Evolutionary conservation across 2,329 filamentous ascomycete species (phyloP), one percentile per base, ranked within the genome.

Genomic region (Pseudogymnoascus sp.): DNA sequence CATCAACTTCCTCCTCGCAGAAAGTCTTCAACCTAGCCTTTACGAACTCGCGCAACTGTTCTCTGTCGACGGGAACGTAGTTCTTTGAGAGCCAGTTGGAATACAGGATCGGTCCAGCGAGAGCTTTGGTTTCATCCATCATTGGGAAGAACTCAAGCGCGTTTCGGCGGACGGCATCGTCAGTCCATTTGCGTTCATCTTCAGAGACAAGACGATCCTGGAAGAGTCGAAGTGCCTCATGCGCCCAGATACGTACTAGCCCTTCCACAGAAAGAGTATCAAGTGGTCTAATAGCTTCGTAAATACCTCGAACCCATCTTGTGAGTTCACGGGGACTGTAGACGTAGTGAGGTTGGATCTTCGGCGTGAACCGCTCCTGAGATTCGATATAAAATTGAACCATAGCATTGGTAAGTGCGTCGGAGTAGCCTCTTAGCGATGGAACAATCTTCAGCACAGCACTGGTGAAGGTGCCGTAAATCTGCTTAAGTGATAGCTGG

Each of bases 11-110:
- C 80, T 99, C 95, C 74, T 99, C 96, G 73, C 95, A 99, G 82
- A 99, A 99, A 0, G 95, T 99, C 80, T 90, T 93, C 65, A 99
- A 84, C 73, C 95, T 88, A 61, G 95, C 95, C 78, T 97, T 97
- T 74, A 99, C 95, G 70, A 97, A 99, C 69, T 97, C 95, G 69
- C 96, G 88, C 38, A 99, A 82, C 71, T 96, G 89, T 73, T 99
- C 95, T 69, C 95, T 90, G 71, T 96, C 92, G 40, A 99, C 95
- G 6, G 95, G 95, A 10, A 97, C 87, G 72, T 99, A 99, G 75
- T 99, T 90, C 85, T 96, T 97, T 11, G 93, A 97, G 5, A 99
- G 83, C 95, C 95, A 99, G 78, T 99, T 99, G 6, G 96, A 99
- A 82, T 96, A 99, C 63, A 99, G 80, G 63, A 99, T 97, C 0